A percentile compares a stretch with the other conserved stretches of the same genome.
Conservation (phyloP, 2,329 filamentous ascomycete genomes). For the Fusarium hostae region DNA sequence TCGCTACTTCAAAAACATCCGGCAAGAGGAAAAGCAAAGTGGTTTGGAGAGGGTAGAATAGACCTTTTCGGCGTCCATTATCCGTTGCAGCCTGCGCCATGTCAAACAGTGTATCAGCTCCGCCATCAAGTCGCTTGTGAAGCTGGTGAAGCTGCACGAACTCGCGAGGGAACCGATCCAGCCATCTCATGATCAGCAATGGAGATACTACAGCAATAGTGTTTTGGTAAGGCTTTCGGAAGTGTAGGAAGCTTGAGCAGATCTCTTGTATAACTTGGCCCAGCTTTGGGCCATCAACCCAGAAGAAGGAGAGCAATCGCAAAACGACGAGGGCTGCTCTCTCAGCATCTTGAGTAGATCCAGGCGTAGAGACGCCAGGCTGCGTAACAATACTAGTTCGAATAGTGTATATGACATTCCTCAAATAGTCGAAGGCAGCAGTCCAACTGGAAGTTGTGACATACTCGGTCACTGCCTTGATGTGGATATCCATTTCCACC, state of each 20-base stretch:
- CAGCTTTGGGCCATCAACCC: slow-evolving; percentile 72
- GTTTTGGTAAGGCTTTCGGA: slow-evolving; percentile 72
- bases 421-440: slow-evolving; percentile 68
- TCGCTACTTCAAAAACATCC: slow-evolving; percentile 76
- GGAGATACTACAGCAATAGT: slow-evolving; percentile 71
- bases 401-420: slow-evolving; percentile 62
- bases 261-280: slow-evolving; percentile 72
- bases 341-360: slow-evolving; percentile 61
- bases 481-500: slow-evolving; percentile 63
- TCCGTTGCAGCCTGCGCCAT: slow-evolving; percentile 73
- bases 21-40: slow-evolving; percentile 71
- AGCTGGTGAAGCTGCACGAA: slow-evolving; percentile 71
- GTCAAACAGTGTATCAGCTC: slow-evolving; percentile 75
- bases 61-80: slow-evolving; percentile 63
- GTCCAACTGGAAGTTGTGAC: slow-evolving; percentile 73
- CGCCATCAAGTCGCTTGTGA: slow-evolving; percentile 71
- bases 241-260: slow-evolving; percentile 73
- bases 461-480: slow-evolving; percentile 70
- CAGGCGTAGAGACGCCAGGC: slow-evolving; percentile 48
- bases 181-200: slow-evolving; percentile 72
- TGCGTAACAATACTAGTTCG: slow-evolving; percentile 57
- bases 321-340: slow-evolving; percentile 64
- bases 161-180: slow-evolving; percentile 72
- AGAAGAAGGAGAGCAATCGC: slow-evolving; percentile 70
- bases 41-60: slow-evolving; percentile 72